Base-by-base conservation (phyloP, 2,329 filamentous ascomycete genomes). In the Ambrosiella xylebori region DNA sequence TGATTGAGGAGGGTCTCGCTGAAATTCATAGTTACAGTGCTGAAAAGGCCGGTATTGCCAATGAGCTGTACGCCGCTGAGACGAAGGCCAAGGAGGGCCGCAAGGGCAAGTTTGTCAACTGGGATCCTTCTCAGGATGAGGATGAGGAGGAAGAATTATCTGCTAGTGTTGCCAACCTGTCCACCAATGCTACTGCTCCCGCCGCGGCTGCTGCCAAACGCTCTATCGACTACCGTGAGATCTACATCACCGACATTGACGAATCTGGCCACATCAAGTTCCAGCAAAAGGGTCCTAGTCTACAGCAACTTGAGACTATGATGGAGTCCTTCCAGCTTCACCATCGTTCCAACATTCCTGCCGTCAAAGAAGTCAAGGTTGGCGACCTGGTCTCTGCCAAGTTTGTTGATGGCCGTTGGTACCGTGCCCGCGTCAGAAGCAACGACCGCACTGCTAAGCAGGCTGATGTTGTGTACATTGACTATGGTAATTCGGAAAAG, bases 401-500 rank as follows among this genome's bases (percentile, higher is more conserved):
- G 68, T 98, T 97, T 75, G 85, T 83, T 6, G 93, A 98, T 67
- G 81, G 84, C 61, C 82, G 93, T 64, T 98, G 91, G 91, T 98
- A 98, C 74, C 87, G 93, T 61, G 93, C 87, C 38, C 85, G 84
- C 61, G 82, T 98, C 61, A 85, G 90, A 62, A 83, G 90, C 68
- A 96, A 97, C 71, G 93, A 98, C 73, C 88, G 93, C 62, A 79
- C 90, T 7, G 84, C 84, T 66, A 88, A 93, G 77, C 82, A 86
- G 65, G 85, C 89, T 27, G 93, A 98, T 70, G 85, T 98, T 35
- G 74, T 94, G 51, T 98, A 95, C 71, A 81, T 98, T 62, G 93
- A 98, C 74, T 98, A 94, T 70, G 93, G 93, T 65, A 98, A 98
- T 77, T 85, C 81, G 58, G 93, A 98, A 71, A 85, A 83, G 67